A percentile compares a stretch with the other conserved stretches of the same genome.
Evolutionary conservation across 192 early-diverging fungal species (phyloP).

Genomic region (Coemansia sp.): DNA sequence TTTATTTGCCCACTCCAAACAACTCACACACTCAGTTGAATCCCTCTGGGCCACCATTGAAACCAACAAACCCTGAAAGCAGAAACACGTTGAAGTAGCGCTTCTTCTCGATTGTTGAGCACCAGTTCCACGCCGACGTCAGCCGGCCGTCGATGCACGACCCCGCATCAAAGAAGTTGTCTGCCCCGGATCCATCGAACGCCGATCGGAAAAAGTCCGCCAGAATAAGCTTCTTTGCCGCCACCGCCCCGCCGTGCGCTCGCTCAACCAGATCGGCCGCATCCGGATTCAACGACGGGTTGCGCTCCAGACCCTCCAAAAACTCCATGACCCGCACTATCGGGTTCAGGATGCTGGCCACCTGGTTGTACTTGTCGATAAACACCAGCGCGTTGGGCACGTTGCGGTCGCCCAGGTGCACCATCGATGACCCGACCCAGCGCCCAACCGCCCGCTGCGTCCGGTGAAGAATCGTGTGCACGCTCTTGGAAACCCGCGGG

Average conservation of each 20-base stretch:
- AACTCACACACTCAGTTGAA: conserved; percentile 16
- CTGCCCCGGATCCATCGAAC: conserved; percentile 95
- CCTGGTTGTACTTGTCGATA: conserved; percentile 98
- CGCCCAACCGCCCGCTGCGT: conserved; percentile 79
- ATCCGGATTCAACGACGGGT: conserved; percentile 38
- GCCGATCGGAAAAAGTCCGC: conserved; percentile 94
- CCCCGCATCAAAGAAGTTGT: conserved; percentile 89
- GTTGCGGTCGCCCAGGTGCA: conserved; percentile 97
- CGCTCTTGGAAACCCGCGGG: conserved; percentile 75
- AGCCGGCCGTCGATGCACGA: conserved; percentile 94
- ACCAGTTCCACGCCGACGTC: conserved; percentile 92
- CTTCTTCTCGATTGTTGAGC: conserved; percentile 91
- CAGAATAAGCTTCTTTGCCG: conserved; percentile 72
- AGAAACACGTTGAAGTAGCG: conserved; percentile 88
- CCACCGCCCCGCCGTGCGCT: conserved; percentile 66
- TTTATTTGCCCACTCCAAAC: not conserved
- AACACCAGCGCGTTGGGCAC: conserved; percentile 98
- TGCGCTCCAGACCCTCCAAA: conserved; percentile 60
- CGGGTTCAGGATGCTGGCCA: conserved; percentile 92
- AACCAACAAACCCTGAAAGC: conserved; percentile 72
- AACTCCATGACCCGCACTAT: conserved; percentile 74
- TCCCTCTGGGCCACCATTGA: conserved; percentile 62
- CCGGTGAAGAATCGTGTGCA: conserved; percentile 87
- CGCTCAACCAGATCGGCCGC: conserved; percentile 67
- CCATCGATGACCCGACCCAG: conserved; percentile 95